Evolutionary conservation across 805 yeast species (phyloP).

Genomic region (Torulaspora gathmanii): DNA sequence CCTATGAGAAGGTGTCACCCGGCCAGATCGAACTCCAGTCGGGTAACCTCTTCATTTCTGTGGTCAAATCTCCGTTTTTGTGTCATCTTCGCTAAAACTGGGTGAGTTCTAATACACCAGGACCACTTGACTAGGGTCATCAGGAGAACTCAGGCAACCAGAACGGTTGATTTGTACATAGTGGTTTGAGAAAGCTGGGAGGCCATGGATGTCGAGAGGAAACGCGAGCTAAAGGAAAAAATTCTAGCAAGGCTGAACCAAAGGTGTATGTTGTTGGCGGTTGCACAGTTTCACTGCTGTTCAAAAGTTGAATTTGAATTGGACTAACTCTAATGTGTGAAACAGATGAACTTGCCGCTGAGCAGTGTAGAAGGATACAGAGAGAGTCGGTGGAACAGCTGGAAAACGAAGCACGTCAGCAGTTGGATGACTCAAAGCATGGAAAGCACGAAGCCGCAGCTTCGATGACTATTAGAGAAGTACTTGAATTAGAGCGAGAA

Average conservation of each 20-base stretch:
- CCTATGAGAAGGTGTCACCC: not conserved
- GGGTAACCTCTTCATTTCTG: not conserved
- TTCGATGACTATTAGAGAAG: slow-evolving; percentile 15
- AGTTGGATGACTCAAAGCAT: slow-evolving; percentile 5
- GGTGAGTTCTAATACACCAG: not conserved
- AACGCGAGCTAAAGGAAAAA: slow-evolving; percentile 11
- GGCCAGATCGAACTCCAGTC: not conserved
- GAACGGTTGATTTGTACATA: not conserved
- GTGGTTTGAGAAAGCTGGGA: not conserved
- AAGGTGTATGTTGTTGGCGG: slow-evolving; percentile 16
- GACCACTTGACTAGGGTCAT: not conserved
- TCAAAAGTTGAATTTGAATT: no score
- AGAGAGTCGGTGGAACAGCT: slow-evolving; percentile 5
- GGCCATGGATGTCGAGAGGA: slow-evolving; percentile 11
- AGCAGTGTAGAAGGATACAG: slow-evolving; percentile 8
- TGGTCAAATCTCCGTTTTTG: not conserved
- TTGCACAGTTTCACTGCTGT: not conserved
- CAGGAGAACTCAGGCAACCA: not conserved
- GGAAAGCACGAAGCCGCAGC: not conserved
- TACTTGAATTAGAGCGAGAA: slow-evolving; percentile 14
- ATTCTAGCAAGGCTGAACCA: slow-evolving; percentile 13
- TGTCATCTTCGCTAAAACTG: not conserved
- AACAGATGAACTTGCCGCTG: slow-evolving; percentile 14
- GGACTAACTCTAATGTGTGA: slow-evolving; percentile 4
- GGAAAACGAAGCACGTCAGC: slow-evolving; percentile 9